Percentiles rank a stretch among this genome's conserved stretches.
Evolutionary conservation across 768 basidiomycete genomes (phyloP).

Genomic region (Austroboletus festivus): DNA sequence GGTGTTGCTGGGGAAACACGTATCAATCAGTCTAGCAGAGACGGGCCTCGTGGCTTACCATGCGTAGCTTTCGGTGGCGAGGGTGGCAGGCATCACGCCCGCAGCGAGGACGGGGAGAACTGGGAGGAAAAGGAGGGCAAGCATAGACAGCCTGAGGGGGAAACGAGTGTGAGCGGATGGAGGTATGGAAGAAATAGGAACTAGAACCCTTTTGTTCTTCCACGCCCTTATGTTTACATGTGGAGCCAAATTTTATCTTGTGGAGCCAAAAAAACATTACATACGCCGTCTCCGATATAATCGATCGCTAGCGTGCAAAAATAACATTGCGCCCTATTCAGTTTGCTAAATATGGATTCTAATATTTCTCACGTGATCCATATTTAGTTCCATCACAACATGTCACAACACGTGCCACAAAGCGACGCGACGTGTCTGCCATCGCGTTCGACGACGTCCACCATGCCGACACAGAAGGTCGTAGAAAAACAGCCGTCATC

Average conservation of each 20-base stretch:
- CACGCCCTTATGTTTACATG: background rate
- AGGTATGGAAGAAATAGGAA: background rate
- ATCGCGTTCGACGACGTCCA: constrained; percentile 10
- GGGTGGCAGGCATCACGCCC: constrained; percentile 14
- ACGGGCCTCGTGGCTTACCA: constrained; percentile 29
- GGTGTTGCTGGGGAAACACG: constrained; percentile 29
- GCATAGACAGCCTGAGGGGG: constrained; percentile 20
- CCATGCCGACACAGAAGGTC: constrained; percentile 15
- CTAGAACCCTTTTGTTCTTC: background rate
- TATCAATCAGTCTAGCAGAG: background rate
- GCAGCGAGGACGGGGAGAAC: constrained; percentile 15
- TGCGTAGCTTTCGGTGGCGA: constrained; percentile 27
- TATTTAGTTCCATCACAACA: constrained; percentile 7
- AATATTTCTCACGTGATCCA: background rate
- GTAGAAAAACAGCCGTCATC: constrained; percentile 37
- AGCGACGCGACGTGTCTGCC: constrained; percentile 8
- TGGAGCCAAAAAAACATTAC: too few relatives aligned
- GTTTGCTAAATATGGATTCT: background rate
- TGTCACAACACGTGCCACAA: constrained; percentile 12
- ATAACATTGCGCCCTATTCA: background rate
- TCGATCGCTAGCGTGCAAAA: background rate
- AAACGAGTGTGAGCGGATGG: constrained; percentile 14
- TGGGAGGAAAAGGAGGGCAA: constrained; percentile 15
- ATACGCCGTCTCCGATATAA: background rate
- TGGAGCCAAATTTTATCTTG: background rate